These are phyloP conservation scores for Xerophyta viscosa DNA, from an alignment of 106 monocot species.

Conservation along the genomic window DNA sequence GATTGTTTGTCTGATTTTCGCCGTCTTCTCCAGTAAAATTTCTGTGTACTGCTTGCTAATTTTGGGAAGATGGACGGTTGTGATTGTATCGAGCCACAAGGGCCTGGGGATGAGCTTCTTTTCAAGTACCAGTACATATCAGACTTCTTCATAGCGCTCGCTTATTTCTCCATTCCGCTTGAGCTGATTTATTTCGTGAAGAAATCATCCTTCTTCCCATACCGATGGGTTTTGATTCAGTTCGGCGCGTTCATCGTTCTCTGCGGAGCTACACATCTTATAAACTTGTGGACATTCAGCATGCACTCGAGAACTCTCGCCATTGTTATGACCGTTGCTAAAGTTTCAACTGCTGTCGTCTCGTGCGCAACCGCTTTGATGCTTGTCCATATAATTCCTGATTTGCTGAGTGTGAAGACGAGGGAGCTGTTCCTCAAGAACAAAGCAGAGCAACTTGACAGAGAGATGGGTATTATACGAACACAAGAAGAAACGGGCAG, in stretches of 20 bases:
- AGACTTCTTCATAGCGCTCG: slow-evolving; percentile 86
- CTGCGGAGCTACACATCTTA: slow-evolving; percentile 91
- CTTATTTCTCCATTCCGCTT: slow-evolving; percentile 92
- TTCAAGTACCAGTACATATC: slow-evolving; percentile 95
- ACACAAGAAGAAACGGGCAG: slow-evolving; percentile 87
- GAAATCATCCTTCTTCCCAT: slow-evolving; percentile 84
- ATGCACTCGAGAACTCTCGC: slow-evolving; percentile 57
- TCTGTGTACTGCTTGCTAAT: too few relatives aligned
- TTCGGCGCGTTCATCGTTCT: slow-evolving; percentile 94
- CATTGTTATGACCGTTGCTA: slow-evolving; percentile 79
- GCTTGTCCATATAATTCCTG: slow-evolving; percentile 92
- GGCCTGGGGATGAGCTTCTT: slow-evolving; percentile 63
- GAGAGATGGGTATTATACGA: slow-evolving; percentile 76
- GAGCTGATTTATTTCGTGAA: slow-evolving; percentile 93
- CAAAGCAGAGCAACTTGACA: slow-evolving; percentile 79
- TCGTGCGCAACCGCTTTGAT: slow-evolving; percentile 84
- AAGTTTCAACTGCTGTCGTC: slow-evolving; percentile 67
- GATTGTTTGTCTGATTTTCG: neutral
- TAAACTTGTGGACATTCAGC: slow-evolving; percentile 81
- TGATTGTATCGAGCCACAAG: slow-evolving; percentile 76
- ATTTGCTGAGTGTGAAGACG: slow-evolving; percentile 75
- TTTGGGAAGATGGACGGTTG: slow-evolving; percentile 57
- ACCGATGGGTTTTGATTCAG: slow-evolving; percentile 87
- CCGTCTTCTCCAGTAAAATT: too few relatives aligned
- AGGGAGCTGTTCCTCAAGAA: slow-evolving; percentile 75